phyloP scores from a whole-genome alignment of 495 filamentous ascomycete genomes.

The Beverwykella pulmonaria region DNA sequence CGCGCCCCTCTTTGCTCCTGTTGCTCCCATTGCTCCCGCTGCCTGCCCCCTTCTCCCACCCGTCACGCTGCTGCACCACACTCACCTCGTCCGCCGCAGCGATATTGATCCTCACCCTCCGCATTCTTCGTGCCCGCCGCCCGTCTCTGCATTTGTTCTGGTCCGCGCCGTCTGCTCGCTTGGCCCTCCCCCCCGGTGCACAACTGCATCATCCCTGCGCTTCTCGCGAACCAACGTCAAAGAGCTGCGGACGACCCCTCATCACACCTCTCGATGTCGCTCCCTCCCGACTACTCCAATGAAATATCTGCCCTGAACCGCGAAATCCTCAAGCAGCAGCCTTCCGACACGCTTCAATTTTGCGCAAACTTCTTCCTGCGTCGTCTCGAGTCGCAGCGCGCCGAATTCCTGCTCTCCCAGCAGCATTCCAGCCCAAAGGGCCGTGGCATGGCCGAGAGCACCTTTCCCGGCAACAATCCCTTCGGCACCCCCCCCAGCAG shows the following conservation, averaged over 20 bases:
- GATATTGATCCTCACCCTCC: not conserved
- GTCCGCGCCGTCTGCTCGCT: constrained; percentile 32
- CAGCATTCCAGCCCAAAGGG: constrained; percentile 47
- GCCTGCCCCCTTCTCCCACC: not conserved
- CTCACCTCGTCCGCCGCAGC: not conserved
- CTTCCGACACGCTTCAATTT: constrained; percentile 66
- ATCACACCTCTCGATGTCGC: constrained; percentile 49
- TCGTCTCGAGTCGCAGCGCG: constrained; percentile 63
- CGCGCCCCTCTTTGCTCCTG: not conserved
- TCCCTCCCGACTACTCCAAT: constrained; percentile 58
- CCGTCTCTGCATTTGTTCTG: constrained; percentile 7
- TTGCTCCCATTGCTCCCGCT: constrained; percentile 1
- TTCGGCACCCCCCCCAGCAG: constrained; percentile 49
- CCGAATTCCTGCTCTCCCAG: constrained; percentile 53
- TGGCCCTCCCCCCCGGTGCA: constrained; percentile 27
- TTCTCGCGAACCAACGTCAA: constrained; percentile 38
- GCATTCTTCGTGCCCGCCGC: not conserved
- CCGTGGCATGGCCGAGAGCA: constrained; percentile 57
- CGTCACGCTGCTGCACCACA: not conserved
- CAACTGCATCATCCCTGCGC: constrained; percentile 40
- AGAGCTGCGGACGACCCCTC: constrained; percentile 37
- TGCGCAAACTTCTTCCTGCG: constrained; percentile 67
- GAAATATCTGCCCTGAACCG: constrained; percentile 63
- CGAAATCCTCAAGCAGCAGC: constrained; percentile 56
- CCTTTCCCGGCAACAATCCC: constrained; percentile 61